These are phyloP conservation scores for Rubus idaeus DNA, from an alignment of 306 rosid genomes.

Conservation along the genomic window DNA sequence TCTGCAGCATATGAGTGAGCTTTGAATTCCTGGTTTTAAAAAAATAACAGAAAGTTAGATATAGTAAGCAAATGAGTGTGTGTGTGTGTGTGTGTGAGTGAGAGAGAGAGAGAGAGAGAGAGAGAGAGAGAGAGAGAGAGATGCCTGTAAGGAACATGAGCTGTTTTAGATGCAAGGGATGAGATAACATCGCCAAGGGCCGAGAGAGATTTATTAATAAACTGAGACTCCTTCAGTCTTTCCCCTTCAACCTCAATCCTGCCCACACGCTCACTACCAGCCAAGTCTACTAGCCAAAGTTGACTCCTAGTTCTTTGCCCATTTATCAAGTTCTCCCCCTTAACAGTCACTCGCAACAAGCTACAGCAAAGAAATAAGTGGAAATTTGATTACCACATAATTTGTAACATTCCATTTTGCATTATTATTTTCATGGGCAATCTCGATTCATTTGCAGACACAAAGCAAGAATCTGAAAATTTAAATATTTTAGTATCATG, in stretches of 20 bases:
- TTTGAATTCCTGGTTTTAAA: conserved; percentile 76
- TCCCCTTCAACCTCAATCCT: conserved; percentile 97
- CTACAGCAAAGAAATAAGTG: conserved; percentile 40
- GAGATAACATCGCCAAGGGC: conserved; percentile 96
- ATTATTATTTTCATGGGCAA: neutral
- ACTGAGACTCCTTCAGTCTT: conserved; percentile 95
- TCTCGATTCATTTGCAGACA: neutral
- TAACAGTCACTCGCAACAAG: conserved; percentile 81
- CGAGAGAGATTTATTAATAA: conserved; percentile 90
- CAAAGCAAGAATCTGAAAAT: neutral
- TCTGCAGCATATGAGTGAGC: conserved; percentile 93
- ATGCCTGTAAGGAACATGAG: conserved; percentile 89
- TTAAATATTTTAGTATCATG: neutral
- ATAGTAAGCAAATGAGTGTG: neutral
- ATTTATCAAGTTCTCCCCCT: conserved; percentile 70
- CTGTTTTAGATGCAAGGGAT: conserved; percentile 88
- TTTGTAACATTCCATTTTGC: neutral
- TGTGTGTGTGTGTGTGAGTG: too few species aligned
- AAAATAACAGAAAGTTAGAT: conserved; percentile 23
- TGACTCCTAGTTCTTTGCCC: conserved; percentile 84
- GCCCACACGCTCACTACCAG: conserved; percentile 98
- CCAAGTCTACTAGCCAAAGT: conserved; percentile 98
- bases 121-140: conserved; percentile 27
- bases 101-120: neutral
- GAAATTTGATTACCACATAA: neutral